Conservation (phyloP, 2,329 filamentous ascomycete genomes). For the Pseudogymnoascus sp. region DNA sequence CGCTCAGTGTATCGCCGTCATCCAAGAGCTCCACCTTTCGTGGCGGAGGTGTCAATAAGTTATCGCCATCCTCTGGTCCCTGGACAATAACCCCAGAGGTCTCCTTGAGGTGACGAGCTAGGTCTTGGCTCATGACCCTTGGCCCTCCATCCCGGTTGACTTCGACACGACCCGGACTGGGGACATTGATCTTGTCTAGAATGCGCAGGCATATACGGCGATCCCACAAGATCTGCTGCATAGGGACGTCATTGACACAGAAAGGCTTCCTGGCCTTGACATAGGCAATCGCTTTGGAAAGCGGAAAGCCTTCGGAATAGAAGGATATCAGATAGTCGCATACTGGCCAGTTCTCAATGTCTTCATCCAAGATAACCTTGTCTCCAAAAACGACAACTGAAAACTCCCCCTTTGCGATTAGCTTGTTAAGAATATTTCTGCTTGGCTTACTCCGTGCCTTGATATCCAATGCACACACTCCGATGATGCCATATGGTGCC, state of each 20-base stretch:
- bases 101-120: constrained; percentile 71
- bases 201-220: constrained; percentile 81
- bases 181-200: constrained; percentile 80
- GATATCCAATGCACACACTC: constrained; percentile 88
- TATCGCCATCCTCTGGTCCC: constrained; percentile 59
- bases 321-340: constrained; percentile 94
- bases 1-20: constrained; percentile 76
- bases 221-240: constrained; percentile 97
- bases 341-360: constrained; percentile 91
- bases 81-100: constrained; percentile 71
- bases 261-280: constrained; percentile 89
- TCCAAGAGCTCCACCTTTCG: constrained; percentile 78
- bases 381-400: constrained; percentile 97
- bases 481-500: constrained; percentile 62
- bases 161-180: constrained; percentile 80
- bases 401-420: constrained; percentile 86
- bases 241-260: constrained; percentile 93
- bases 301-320: constrained; percentile 93
- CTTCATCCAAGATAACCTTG: constrained; percentile 96
- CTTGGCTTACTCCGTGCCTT: constrained; percentile 97
- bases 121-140: constrained; percentile 65
- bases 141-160: constrained; percentile 92
- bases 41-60: constrained; percentile 43
- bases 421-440: constrained; percentile 85
- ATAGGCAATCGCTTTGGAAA: constrained; percentile 96